phyloP scores from a whole-genome alignment of 768 basidiomycete genomes.

The Suillus tomentosus region DNA sequence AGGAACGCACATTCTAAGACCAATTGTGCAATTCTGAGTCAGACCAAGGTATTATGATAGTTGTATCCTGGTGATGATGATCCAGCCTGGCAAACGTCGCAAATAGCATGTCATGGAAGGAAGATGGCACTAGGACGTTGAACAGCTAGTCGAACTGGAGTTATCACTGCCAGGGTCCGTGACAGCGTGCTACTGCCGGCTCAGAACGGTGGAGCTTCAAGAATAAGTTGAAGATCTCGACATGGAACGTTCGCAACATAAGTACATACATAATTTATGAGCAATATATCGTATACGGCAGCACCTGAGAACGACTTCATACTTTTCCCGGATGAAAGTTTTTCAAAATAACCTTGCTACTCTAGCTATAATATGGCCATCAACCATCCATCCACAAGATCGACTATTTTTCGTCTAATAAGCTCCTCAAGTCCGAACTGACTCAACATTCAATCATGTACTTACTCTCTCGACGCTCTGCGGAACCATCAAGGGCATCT shows the following conservation, averaged over 20 bases:
- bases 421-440: neutral
- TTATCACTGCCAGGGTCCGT: neutral
- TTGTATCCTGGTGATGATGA: no score
- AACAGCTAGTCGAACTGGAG: neutral
- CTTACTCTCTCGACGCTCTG: slow-evolving; percentile 32
- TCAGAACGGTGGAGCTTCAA: no score
- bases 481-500: slow-evolving; percentile 22
- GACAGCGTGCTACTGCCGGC: neutral
- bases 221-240: neutral
- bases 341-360: slow-evolving; percentile 1
- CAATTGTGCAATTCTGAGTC: neutral
- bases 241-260: neutral
- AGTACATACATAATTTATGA: neutral
- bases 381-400: neutral
- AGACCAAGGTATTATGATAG: no score
- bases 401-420: neutral
- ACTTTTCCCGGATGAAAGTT: neutral
- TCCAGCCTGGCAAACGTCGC: no score
- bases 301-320: neutral
- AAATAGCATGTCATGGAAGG: no score
- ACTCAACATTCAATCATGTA: slow-evolving; percentile 21
- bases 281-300: slow-evolving; percentile 1
- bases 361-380: neutral
- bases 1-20: neutral
- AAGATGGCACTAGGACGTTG: no score